Conservation (phyloP, 306 rosid species). For the Abrus precatorius region DNA sequence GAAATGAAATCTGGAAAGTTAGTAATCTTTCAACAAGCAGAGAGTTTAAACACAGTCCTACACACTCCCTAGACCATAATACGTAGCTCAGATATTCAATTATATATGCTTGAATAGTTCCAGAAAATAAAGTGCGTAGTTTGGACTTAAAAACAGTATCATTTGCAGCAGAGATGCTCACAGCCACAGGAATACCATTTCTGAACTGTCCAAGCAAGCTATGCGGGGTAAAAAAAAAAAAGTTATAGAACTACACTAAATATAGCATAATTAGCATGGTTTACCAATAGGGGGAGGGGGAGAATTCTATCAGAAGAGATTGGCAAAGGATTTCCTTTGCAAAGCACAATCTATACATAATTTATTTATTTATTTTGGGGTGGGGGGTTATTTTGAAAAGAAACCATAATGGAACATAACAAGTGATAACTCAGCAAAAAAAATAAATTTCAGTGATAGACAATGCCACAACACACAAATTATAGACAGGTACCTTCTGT, state of each 20-base stretch:
- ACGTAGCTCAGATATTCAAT: background rate
- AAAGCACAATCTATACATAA: background rate
- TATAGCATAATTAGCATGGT: background rate
- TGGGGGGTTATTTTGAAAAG: background rate
- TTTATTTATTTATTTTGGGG: no score
- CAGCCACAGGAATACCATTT: constrained; percentile 6
- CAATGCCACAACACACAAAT: constrained; percentile 39
- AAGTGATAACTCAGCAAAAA: background rate
- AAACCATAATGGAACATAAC: constrained; percentile 5
- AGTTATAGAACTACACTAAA: constrained; percentile 1
- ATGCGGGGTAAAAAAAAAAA: background rate
- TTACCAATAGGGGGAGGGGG: background rate
- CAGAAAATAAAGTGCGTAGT: background rate
- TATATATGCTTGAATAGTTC: background rate
- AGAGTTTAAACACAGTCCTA: constrained; percentile 4
- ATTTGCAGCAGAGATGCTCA: constrained; percentile 5
- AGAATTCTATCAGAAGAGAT: background rate
- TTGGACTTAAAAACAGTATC: background rate
- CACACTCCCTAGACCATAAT: background rate
- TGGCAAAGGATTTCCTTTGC: background rate
- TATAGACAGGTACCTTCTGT: constrained; percentile 70
- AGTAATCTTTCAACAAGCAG: constrained; percentile 30
- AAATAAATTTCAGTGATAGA: constrained; percentile 33
- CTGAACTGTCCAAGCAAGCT: background rate
- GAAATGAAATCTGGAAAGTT: constrained; percentile 16